These are phyloP conservation scores for Cyclotella choctawhatcheeana DNA, from an alignment of 108 stramenopile genomes.

Conservation along the genomic window DNA sequence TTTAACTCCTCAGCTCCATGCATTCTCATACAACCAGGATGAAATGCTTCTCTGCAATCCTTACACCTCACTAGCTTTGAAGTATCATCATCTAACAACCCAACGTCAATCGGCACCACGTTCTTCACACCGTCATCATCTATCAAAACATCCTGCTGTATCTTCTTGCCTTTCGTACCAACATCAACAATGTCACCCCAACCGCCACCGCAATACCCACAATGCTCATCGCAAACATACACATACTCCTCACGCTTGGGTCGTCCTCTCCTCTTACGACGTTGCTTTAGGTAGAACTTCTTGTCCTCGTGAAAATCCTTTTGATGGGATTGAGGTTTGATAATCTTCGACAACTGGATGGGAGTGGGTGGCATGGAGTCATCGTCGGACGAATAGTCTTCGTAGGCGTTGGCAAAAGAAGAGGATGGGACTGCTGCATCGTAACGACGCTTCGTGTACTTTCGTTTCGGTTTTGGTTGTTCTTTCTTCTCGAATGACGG, in stretches of 20 bases:
- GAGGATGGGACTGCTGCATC: background rate
- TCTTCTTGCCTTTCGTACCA: background rate
- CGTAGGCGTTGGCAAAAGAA: background rate
- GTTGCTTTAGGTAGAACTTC: constrained; percentile 14
- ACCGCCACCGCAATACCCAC: constrained; percentile 26
- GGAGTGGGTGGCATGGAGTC: constrained; percentile 2
- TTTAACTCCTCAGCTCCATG: constrained; percentile 1
- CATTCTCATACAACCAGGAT: constrained; percentile 34
- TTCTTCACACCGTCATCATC: background rate
- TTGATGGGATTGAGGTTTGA: constrained; percentile 17
- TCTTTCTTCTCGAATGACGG: background rate
- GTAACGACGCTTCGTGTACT: background rate
- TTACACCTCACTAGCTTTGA: constrained; percentile 34
- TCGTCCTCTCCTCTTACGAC: constrained; percentile 26
- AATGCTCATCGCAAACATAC: constrained; percentile 34
- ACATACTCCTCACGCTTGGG: constrained; percentile 33
- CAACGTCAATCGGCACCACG: background rate
- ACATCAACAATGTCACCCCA: constrained; percentile 23
- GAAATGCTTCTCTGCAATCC: constrained; percentile 40
- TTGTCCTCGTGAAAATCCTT: constrained; percentile 17
- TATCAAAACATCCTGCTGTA: background rate
- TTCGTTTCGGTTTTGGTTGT: background rate
- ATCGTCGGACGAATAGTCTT: background rate
- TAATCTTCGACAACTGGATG: constrained; percentile 1
- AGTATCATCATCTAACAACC: constrained; percentile 1